Base-by-base conservation (phyloP, 2,329 filamentous ascomycete genomes). In the Fusarium praegraminearum region DNA sequence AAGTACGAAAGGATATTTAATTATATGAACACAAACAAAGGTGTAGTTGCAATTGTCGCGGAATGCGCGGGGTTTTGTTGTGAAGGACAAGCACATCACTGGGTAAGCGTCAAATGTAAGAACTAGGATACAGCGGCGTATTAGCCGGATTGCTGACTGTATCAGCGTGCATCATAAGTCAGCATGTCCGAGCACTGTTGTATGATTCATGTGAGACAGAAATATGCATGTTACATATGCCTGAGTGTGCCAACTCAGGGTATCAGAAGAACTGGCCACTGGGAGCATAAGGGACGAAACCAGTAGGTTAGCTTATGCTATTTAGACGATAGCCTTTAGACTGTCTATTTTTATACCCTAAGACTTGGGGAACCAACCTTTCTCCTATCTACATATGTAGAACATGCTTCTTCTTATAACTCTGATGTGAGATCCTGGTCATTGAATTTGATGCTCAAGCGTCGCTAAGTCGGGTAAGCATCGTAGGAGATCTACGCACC, bases 1-100 rank as follows among this genome's bases (percentile, higher is more conserved):
- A 1, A 20, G 16, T 5, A 22, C 5, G 6, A 22, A 7, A 12
- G 1, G 1, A 28, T 7, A 44, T 3, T 2, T 9, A n/a, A 8
- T 44, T 4, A 8, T 3, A 12, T n/a, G 5, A 44, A n/a, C 5
- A 3, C 3, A 2, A 15, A 3, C 6, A 24, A 15, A 32, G n/a
- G 28, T 20, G n/a, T 2, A 10, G 10, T 16, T 32, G 10, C 2
- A 10, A 7, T 9, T 16, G 8, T 20, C 13, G 44, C 7, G n/a
- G n/a, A 16, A n/a, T 20, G 28, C 18, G 28, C 28, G 44, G 43
- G 44, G 44, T 46, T 46, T 46, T n/a, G 18, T 20, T 8, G 4
- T 20, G 3, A 30, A 30, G 26, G 3, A 9, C 1, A 2, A 22
- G 6, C 30, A 5, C n/a, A 24, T 15, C 18, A 18, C 9, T 22